Evolutionary conservation across 2,329 filamentous ascomycete species (phyloP), one percentile per base, ranked within the genome.

Genomic region (Scolecobasidium constrictum): DNA sequence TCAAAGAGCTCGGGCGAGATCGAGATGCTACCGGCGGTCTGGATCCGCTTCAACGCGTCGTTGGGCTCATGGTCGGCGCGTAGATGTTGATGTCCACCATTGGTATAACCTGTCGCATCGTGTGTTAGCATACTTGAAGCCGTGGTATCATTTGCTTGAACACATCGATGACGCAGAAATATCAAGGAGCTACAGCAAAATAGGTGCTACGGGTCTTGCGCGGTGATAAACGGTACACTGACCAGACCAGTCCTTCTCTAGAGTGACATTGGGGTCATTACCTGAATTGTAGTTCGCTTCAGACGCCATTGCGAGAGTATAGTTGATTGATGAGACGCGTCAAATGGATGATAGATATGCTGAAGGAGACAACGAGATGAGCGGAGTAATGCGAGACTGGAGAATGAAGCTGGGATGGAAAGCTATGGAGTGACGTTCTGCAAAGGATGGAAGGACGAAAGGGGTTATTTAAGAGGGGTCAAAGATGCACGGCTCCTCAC

Each of bases 1-100:
- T 72, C 69, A 51, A 72, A 72, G 2, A 72, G 62, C 49, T 72
- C 69, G 2, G 70, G 70, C 3, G 64, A 67, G 51, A 73, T 72
- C 36, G 69, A 71, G 38, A 73, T 64, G 53, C 68, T 72, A 46
- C 72, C 71, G 20, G 70, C 68, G 2, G 72, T 75, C 21, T 64
- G 60, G 49, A 70, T 67, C 38, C 61, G 60, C 44, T 54, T 56
- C 44, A 71, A 49, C 5, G 67, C 67, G 43, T 59, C 53, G 15
- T 62, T 61, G 6, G 53, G 48, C 31, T 60, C 56, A 47, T 56
- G 49, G 42, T 56, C 51, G 42, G 49, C 44, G 40, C 58, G 56
- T 11, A 65, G 53, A 41, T 61, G 22, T 44, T 33, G 26, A 4
- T 26, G 35, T 19, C 39, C 2, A 4, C 22, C 16, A 20, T 37